Evolutionary conservation across 228 moss, liverwort and hornwort species (phyloP), one percentile per base, ranked within the genome.

Genomic region (Sphagnum fallax): DNA sequence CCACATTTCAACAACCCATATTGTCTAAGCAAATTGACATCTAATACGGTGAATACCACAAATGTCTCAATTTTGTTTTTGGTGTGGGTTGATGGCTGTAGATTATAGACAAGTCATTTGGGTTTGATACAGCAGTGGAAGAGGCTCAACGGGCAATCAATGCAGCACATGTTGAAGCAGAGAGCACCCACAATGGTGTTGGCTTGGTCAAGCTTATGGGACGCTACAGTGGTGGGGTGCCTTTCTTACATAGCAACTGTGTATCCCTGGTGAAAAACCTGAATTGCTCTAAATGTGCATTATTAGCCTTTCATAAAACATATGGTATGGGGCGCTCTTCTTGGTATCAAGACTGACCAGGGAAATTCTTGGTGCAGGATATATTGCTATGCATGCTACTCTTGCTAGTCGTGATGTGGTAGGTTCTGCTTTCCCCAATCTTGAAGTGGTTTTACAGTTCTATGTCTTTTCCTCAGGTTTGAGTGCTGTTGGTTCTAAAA

Each of bases 321-420:
- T 32, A 32, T 32, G 32, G 32, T 32, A 32, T 32, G 32, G 32
- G 32, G 32, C 2, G 32, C 2, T 32, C 32, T 32, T 32, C 32
- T 32, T 32, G 32, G 32, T 32, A 32, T 32, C 32, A 32, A 32
- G 32, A 32, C 32, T 32, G 32, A 32, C 32, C 32, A 32, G 32
- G 32, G 32, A 32, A 32, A 32, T 32, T 32, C 2, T 32, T 32
- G 12, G 64, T 77, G 78, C 90, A 97, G 96, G 98, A 52, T 98
- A 98, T 65, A 98, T 98, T 76, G 98, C 98, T 6, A 90, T 98
- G 98, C 86, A 94, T 47, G 98, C 94, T 47, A 98, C 98, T 51
- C 90, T 98, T 68, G 98, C 98, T 50, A 98, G 98, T 71, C 94
- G 98, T 68, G 98, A 98, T 74, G 98, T 98, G 90, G 96, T 97